Evolutionary conservation across 148 eudicot species (phyloP).

Genomic region (Tetragonia tetragonoides): DNA sequence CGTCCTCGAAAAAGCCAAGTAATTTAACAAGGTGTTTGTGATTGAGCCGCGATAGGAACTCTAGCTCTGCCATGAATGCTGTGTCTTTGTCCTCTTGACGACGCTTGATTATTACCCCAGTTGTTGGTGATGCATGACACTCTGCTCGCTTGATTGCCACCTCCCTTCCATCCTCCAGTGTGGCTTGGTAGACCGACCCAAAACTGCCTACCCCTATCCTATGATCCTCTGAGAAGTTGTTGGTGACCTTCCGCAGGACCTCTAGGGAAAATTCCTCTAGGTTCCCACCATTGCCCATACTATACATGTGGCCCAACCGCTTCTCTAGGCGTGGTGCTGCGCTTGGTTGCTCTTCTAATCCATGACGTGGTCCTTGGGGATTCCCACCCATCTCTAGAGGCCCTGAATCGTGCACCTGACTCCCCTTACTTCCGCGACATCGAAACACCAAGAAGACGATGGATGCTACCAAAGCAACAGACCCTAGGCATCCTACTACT

Average conservation of each 20-base stretch:
- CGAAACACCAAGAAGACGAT: slow-evolving; percentile 31
- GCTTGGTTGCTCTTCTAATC: slow-evolving; percentile 8
- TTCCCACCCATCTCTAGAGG: slow-evolving; percentile 40
- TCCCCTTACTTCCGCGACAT: slow-evolving; percentile 33
- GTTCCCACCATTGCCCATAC: slow-evolving; percentile 51
- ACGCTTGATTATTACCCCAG: slow-evolving; percentile 14
- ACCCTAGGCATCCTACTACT: slow-evolving; percentile 69
- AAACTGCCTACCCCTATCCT: slow-evolving; percentile 75
- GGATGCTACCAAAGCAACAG: slow-evolving; percentile 32
- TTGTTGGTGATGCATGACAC: not conserved
- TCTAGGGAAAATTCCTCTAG: slow-evolving; percentile 67
- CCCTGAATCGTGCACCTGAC: slow-evolving; percentile 83
- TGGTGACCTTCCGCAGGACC: slow-evolving; percentile 44
- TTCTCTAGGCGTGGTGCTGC: slow-evolving; percentile 44
- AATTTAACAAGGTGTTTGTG: slow-evolving; percentile 75
- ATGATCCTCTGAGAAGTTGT: slow-evolving; percentile 61
- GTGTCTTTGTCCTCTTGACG: slow-evolving; percentile 59
- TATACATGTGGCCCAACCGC: slow-evolving; percentile 60
- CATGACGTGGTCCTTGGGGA: slow-evolving; percentile 7
- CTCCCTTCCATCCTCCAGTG: slow-evolving; percentile 45
- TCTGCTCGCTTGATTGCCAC: slow-evolving; percentile 84
- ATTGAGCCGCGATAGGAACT: slow-evolving; percentile 70
- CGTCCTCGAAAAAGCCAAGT: slow-evolving; percentile 68
- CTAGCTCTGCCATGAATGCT: slow-evolving; percentile 74
- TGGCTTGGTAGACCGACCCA: slow-evolving; percentile 74